Evolutionary conservation across 2,329 filamentous ascomycete species (phyloP), one percentile per base, ranked within the genome.

Genomic region (Myriosclerotinia scirpicola): DNA sequence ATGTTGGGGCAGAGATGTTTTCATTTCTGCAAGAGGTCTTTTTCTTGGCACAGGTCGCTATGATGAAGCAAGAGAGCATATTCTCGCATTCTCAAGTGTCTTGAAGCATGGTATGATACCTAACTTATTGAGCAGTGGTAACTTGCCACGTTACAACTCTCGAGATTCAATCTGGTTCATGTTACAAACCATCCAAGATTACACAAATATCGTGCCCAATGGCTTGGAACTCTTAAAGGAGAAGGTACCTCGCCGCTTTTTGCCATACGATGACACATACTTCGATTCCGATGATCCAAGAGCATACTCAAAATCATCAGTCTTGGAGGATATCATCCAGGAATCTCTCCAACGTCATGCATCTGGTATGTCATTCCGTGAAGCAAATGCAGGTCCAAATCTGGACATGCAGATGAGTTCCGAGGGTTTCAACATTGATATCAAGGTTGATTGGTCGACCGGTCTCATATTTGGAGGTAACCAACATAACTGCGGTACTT

Each of bases 71-170:
- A 93, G 87, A 75, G 93, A 98, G 77, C 96, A 99, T 75, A 97
- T 99, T 67, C 82, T 92, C 68, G 94, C 93, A 11, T 99, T 99
- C 79, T 93, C 91, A 2, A 97, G 93, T 76, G 93, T 99, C 14
- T 81, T 99, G 72, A 99, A 99, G 82, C 95, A 99, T 74, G 95
- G 95, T 61, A 96, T 98, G 93, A 93, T 99, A 67, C 95, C 95
- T 17, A 99, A 99, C 75, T 83, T 99, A 26, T 83, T 99, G 17
- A 90, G 92, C 71, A 92, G 91, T 68, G 93, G 95, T 8, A 91
- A 90, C 68, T 84, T 89, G 20, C 95, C 95, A 3, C 86, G 95
- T 36, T 99, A 98, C 81, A 99, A 99, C 77, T 93, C 95, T 54
- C 86, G 95, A 68, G 95, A 99, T 78, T 97, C 95, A 0, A 87